Conservation (phyloP, 805 yeast genomes). For the Metschnikowia cubensis region DNA sequence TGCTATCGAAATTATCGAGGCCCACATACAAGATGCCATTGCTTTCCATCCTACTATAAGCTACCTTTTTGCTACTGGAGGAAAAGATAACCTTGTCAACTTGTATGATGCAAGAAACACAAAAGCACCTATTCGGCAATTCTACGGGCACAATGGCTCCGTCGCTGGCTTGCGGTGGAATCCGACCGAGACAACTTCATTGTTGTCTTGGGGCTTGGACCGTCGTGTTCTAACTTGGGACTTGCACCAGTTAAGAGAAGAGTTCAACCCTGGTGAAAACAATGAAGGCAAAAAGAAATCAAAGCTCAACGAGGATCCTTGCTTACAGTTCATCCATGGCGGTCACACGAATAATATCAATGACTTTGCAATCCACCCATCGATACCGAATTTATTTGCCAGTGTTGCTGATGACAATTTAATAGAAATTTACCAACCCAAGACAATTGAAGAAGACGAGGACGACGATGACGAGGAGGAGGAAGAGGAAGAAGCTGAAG, state of each 20-base stretch:
- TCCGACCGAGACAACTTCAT: constrained; percentile 43
- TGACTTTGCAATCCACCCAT: constrained; percentile 67
- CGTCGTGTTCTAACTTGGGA: constrained; percentile 77
- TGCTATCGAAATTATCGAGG: constrained; percentile 41
- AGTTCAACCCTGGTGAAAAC: constrained; percentile 32
- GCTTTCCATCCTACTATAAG: constrained; percentile 57
- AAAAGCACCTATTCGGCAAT: constrained; percentile 52
- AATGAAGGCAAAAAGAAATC: constrained; percentile 50
- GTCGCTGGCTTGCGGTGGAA: constrained; percentile 45
- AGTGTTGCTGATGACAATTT: constrained; percentile 74
- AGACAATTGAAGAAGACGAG: constrained; percentile 27
- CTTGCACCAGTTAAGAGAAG: constrained; percentile 53
- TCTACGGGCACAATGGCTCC: constrained; percentile 60
- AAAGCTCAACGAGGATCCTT: constrained; percentile 60
- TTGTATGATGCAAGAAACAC: constrained; percentile 73
- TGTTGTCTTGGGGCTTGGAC: constrained; percentile 61
- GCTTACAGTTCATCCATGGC: constrained; percentile 75
- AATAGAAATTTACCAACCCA: constrained; percentile 73
- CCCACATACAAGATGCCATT: constrained; percentile 63
- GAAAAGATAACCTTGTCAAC: constrained; percentile 68
- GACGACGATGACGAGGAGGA: constrained; percentile 25
- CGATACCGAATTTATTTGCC: constrained; percentile 52
- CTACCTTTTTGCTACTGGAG: constrained; percentile 67
- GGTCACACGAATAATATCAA: constrained; percentile 74
- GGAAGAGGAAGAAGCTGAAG: constrained; percentile 10